Evolutionary conservation across 2,329 filamentous ascomycete species (phyloP).

Genomic region (Fusarium coicis): DNA sequence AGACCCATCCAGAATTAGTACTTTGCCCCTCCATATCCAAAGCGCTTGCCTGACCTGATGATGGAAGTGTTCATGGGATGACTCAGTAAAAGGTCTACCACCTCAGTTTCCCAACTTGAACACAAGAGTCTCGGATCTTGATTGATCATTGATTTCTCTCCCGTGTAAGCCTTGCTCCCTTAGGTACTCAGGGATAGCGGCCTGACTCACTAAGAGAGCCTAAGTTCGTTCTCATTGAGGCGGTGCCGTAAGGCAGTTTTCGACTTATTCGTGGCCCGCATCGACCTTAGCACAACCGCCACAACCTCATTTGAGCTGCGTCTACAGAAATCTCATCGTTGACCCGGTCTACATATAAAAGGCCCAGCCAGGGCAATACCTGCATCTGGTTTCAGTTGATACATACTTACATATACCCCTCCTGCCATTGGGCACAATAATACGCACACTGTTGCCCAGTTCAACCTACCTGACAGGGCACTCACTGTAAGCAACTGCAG

Average conservation of each 20-base stretch:
- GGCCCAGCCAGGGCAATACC: neutral
- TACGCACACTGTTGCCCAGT: neutral
- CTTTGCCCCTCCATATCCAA: slow-evolving; percentile 1
- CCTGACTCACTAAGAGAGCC: slow-evolving; percentile 36
- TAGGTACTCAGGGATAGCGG: slow-evolving; percentile 10
- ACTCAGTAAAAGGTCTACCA: slow-evolving; percentile 8
- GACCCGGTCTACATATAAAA: slow-evolving; percentile 15
- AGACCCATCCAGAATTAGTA: neutral
- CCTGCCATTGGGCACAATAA: neutral
- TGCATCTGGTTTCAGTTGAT: neutral
- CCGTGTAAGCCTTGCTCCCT: neutral
- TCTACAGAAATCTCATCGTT: slow-evolving; percentile 1
- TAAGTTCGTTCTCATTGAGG: slow-evolving; percentile 27
- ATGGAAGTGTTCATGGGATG: neutral
- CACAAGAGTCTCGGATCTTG: neutral
- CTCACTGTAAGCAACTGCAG: neutral
- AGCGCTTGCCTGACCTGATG: slow-evolving; percentile 4
- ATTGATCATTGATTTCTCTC: neutral
- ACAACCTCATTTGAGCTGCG: slow-evolving; percentile 12
- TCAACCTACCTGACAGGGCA: neutral
- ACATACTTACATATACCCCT: neutral
- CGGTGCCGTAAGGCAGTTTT: slow-evolving; percentile 45
- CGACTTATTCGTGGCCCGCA: slow-evolving; percentile 17
- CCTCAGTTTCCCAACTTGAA: neutral
- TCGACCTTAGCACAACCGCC: slow-evolving; percentile 11